These are phyloP conservation scores for Filosporella fistucella DNA, from an alignment of 495 filamentous ascomycete species.

Conservation along the genomic window DNA sequence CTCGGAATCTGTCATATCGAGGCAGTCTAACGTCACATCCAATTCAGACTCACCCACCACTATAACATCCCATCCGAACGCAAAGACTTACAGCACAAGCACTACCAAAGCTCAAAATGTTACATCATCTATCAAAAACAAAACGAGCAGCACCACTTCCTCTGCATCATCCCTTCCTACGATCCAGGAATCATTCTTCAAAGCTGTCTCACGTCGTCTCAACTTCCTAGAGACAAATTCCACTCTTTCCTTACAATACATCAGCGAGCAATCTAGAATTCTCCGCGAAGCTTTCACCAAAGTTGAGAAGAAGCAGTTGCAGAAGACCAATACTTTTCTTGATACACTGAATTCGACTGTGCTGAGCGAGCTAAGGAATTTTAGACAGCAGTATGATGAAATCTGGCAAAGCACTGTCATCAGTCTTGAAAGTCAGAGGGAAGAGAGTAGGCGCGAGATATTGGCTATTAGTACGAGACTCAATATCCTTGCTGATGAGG, in stretches of 20 bases:
- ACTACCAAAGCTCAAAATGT: slow-evolving; percentile 10
- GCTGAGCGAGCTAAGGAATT: slow-evolving; percentile 73
- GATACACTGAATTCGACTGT: slow-evolving; percentile 83
- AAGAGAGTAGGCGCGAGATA: slow-evolving; percentile 75
- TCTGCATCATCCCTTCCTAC: slow-evolving; percentile 65
- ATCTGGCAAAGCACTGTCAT: slow-evolving; percentile 93
- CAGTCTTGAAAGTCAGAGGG: slow-evolving; percentile 81
- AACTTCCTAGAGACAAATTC: slow-evolving; percentile 89
- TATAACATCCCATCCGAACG: not conserved
- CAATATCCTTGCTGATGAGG: slow-evolving; percentile 83
- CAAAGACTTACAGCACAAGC: not conserved
- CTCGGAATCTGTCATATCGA: not conserved
- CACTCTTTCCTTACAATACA: slow-evolving; percentile 89
- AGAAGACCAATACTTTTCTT: slow-evolving; percentile 77
- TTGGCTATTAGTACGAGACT: slow-evolving; percentile 76
- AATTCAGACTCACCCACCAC: not conserved
- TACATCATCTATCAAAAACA: slow-evolving; percentile 20
- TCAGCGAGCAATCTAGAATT: slow-evolving; percentile 90
- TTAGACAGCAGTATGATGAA: slow-evolving; percentile 86
- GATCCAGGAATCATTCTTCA: slow-evolving; percentile 96
- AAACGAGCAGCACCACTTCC: slow-evolving; percentile 31
- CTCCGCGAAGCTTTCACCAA: slow-evolving; percentile 87
- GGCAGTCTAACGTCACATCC: not conserved
- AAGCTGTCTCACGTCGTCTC: slow-evolving; percentile 88
- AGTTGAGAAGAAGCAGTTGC: slow-evolving; percentile 82